Conservation (phyloP, 2,329 filamentous ascomycete species). For the Cytospora piceicola region DNA sequence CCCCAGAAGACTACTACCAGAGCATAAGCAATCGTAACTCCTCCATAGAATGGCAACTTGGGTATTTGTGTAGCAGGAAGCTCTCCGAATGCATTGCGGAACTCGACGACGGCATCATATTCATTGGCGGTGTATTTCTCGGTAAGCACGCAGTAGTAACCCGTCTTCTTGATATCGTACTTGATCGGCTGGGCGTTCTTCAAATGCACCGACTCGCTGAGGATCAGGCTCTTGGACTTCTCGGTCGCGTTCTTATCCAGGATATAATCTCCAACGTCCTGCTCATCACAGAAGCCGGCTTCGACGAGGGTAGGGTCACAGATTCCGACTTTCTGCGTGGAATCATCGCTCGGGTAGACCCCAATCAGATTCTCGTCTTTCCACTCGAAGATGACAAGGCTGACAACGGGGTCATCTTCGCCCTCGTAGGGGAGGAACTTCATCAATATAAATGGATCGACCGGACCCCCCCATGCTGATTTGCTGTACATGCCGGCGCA, state of each 20-base stretch:
- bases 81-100: conserved; percentile 95
- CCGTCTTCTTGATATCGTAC: conserved; percentile 85
- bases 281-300: conserved; percentile 71
- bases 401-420: conserved; percentile 74
- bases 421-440: conserved; percentile 71
- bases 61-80: conserved; percentile 93
- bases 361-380: conserved; percentile 81
- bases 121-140: conserved; percentile 68
- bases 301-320: conserved; percentile 76
- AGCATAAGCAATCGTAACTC: conserved; percentile 90
- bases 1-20: conserved; percentile 87
- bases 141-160: conserved; percentile 93
- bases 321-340: conserved; percentile 56
- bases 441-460: conserved; percentile 87
- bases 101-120: conserved; percentile 84
- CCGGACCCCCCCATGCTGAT: conserved; percentile 82
- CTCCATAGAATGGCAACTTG: conserved; percentile 96
- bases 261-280: conserved; percentile 84
- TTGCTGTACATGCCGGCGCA: conserved; percentile 93
- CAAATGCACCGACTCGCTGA: conserved; percentile 81
- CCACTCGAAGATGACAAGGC: conserved; percentile 93
- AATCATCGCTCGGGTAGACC: conserved; percentile 59
- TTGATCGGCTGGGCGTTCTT: conserved; percentile 75
- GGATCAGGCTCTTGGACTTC: conserved; percentile 70
- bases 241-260: conserved; percentile 75